These are phyloP conservation scores for Hymenoscyphus linearis DNA, from an alignment of 2,329 filamentous ascomycete genomes.

Conservation along the genomic window DNA sequence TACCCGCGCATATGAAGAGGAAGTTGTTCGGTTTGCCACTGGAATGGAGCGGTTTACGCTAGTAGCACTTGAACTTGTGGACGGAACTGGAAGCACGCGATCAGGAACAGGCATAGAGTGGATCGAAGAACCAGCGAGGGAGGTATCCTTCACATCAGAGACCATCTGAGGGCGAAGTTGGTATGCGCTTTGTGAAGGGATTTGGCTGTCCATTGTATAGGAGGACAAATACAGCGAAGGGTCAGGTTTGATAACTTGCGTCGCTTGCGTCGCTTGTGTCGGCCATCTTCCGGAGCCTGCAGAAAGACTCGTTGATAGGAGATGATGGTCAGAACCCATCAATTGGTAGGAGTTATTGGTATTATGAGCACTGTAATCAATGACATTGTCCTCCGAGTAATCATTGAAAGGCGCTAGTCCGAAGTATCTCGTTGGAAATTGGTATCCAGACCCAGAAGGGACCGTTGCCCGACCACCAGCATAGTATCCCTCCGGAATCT, in stretches of 20 bases:
- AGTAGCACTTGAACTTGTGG: constrained; percentile 5
- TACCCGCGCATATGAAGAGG: constrained; percentile 3
- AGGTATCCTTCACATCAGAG: constrained; percentile 18
- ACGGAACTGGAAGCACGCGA: constrained; percentile 25
- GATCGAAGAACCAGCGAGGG: constrained; percentile 4
- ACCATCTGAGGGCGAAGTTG: constrained; percentile 18
- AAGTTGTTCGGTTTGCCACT: constrained; percentile 6
- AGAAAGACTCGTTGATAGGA: constrained; percentile 13
- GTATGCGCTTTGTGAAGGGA: constrained; percentile 17
- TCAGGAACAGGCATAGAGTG: constrained; percentile 23
- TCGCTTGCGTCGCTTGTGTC: constrained; percentile 15
- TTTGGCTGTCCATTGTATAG: constrained; percentile 15
- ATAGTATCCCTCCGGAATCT: constrained; percentile 15
- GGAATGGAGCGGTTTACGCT: constrained; percentile 2
- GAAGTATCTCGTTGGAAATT: constrained; percentile 20
- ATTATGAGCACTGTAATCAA: constrained; percentile 23
- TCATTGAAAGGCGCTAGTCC: constrained; percentile 17
- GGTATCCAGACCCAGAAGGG: constrained; percentile 15
- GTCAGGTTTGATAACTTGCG: constrained; percentile 9
- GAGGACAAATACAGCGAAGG: constrained; percentile 14
- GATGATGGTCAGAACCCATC: constrained; percentile 14
- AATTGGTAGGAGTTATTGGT: constrained; percentile 6
- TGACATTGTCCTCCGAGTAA: constrained; percentile 20
- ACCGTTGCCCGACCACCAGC: constrained; percentile 17
- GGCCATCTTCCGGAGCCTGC: constrained; percentile 14